A percentile compares a stretch with the other conserved stretches of the same genome.
These are phyloP conservation scores for Plasmodium sp. DNA, from an alignment of 169 alveolate species.

Conservation along the genomic window DNA sequence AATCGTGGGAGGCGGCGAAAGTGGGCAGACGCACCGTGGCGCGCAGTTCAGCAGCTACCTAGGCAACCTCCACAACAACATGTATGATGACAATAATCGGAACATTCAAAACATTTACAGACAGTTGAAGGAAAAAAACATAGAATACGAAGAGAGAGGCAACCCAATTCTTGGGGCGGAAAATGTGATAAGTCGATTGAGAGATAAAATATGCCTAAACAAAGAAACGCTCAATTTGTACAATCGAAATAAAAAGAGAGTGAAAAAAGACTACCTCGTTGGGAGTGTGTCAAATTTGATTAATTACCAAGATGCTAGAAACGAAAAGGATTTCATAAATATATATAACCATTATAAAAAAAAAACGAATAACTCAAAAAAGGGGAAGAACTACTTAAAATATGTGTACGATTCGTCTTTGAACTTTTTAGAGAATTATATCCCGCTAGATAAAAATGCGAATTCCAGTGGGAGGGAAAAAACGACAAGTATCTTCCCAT, in stretches of 20 bases:
- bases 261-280: slow-evolving; percentile 47
- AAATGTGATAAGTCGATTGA: neutral
- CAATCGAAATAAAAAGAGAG: slow-evolving; percentile 10
- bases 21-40: neutral
- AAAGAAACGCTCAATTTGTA: slow-evolving; percentile 35
- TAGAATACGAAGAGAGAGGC: slow-evolving; percentile 15
- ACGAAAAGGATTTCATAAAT: slow-evolving; percentile 67
- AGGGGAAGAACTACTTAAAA: slow-evolving; percentile 28
- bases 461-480: neutral
- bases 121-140: slow-evolving; percentile 11
- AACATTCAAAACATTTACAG: slow-evolving; percentile 40
- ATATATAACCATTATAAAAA: slow-evolving; percentile 36
- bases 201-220: slow-evolving; percentile 18
- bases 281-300: slow-evolving; percentile 59
- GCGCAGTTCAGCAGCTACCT: neutral
- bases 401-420: slow-evolving; percentile 41
- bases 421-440: slow-evolving; percentile 49
- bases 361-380: slow-evolving; percentile 32
- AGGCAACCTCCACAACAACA: neutral
- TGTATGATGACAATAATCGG: slow-evolving; percentile 14
- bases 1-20: neutral
- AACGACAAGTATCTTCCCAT: neutral
- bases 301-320: slow-evolving; percentile 22
- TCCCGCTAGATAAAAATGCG: slow-evolving; percentile 33
- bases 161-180: neutral